Base-by-base conservation (phyloP, 345 rosid genomes). In the Durio zibethinus region DNA sequence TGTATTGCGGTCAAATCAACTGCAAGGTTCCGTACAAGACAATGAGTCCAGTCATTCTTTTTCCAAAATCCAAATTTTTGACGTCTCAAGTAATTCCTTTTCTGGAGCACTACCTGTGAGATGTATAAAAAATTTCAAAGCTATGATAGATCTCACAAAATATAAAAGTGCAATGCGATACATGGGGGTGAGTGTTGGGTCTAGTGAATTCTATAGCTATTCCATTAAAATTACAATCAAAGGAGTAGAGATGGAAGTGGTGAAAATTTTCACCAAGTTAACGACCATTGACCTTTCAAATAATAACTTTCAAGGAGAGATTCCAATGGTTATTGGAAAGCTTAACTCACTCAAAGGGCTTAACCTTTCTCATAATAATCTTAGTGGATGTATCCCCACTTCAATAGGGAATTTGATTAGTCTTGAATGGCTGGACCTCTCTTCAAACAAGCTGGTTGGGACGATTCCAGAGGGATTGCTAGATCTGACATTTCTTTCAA, bases 241-340 rank as follows among this genome's bases (percentile, higher is more conserved):
- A 52, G 57, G 57, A 6, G 3, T 6, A 0, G 57, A 52, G 57
- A 52, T 6, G 2, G 57, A 52, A 52, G 2, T 52, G 57, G 23
- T 18, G 10, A 52, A 52, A 52, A 52, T 52, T 5, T 35, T 71
- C 1, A 61, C 33, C 25, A 76, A 38, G 45, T 9, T 52, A 2
- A 45, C 66, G 0, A 59, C 4, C 0, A 0, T 80, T 7, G 76
- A 65, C 2, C 56, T 83, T 31, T 78, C 83, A 3, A 45, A 74
- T 4, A 80, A 83, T 20, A 43, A 7, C 18, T 73, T 83, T 40
- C 52, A 50, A 23, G 54, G 67, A 38, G 63, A 18, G 38, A 79
- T 84, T 77, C 83, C 85, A 36, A 36, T 8, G 23, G 18, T 36
- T n/a, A 43, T 82, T 25, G 85, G 85, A 2, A 16, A 66, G 40